These are phyloP conservation scores for Penicillium antarcticum DNA, from an alignment of 495 filamentous ascomycete species.

Conservation along the genomic window DNA sequence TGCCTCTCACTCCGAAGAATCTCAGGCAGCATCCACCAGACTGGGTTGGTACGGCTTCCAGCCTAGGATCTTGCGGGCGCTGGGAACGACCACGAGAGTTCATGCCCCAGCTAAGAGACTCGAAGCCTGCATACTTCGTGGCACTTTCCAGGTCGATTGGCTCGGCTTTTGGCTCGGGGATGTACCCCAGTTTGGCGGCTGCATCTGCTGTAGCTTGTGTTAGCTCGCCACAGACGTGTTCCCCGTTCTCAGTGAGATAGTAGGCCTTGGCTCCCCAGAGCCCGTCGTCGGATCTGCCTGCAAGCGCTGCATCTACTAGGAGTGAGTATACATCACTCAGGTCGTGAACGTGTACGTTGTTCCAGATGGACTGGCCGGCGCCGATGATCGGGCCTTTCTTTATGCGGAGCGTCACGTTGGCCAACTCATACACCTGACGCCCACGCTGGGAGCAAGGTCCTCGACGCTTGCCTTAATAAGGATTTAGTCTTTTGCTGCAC, in stretches of 20 bases:
- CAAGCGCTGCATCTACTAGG: slow-evolving; percentile 60
- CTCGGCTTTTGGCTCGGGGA: slow-evolving; percentile 49
- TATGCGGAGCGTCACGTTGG: slow-evolving; percentile 49
- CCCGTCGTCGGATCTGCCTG: slow-evolving; percentile 46
- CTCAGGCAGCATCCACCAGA: slow-evolving; percentile 48
- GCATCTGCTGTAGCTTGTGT: slow-evolving; percentile 52
- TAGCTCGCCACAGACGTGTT: slow-evolving; percentile 65
- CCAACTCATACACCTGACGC: slow-evolving; percentile 58
- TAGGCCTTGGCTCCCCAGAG: slow-evolving; percentile 69
- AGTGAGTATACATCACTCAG: slow-evolving; percentile 57
- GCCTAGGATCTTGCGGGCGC: slow-evolving; percentile 57
- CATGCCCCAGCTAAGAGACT: slow-evolving; percentile 45
- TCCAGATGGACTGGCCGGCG: slow-evolving; percentile 60
- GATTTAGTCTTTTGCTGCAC: neutral
- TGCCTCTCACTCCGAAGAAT: slow-evolving; percentile 34
- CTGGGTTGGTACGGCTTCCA: slow-evolving; percentile 52
- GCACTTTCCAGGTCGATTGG: slow-evolving; percentile 24
- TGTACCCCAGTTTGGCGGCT: slow-evolving; percentile 56
- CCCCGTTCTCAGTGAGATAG: slow-evolving; percentile 67
- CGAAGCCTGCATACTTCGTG: slow-evolving; percentile 30
- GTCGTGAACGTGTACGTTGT: slow-evolving; percentile 66
- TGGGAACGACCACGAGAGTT: slow-evolving; percentile 57
- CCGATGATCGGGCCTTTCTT: slow-evolving; percentile 59
- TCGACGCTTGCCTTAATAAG: slow-evolving; percentile 43
- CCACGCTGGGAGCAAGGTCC: slow-evolving; percentile 62